Base-by-base conservation (phyloP, 1,284 basidiomycete genomes). In the Mrakiaceae sp. region DNA sequence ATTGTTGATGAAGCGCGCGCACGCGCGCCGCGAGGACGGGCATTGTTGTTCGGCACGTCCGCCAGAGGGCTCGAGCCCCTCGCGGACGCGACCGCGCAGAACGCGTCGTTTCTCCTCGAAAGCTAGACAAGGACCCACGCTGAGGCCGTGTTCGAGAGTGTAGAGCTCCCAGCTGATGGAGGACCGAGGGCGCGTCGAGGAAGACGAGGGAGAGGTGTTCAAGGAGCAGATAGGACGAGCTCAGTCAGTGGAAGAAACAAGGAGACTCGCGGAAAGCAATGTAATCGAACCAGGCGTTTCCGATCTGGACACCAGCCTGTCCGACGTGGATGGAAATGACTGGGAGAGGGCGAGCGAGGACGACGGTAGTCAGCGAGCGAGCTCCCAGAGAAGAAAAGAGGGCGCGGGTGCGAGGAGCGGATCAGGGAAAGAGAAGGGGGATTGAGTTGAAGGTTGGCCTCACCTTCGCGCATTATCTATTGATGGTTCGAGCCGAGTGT, bases 61-160 rank as follows among this genome's bases (percentile, higher is more conserved):
- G 27, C 27, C 27, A 27, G 27, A 27, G 27, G 27, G 27, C 27
- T 27, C 27, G 27, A 27, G 27, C 27, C 27, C 27, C 27, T 27
- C 27, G 27, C 27, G 27, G 27, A 27, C 27, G 27, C 27, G 27
- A 27, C 27, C 27, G 27, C 27, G 27, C n/a, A 48, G 39, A 50
- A n/a, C 55, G 42, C 27, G 62, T 63, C 49, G 56, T 53, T 62
- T 55, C 47, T 62, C 16, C 14, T 44, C 39, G 64, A 47, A 53
- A 1, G 53, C 60, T 39, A 40, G 56, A 61, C 61, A 68, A 64
- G 52, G 61, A 83, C 87, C 76, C 73, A 94, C 91, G 78, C 87
- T 90, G 71, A 99, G 83, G 74, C 94, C 94, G 78, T 99, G 96
- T 80, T 99, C 96, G 72, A 95, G 84, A 71, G 93, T 96, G 82